Evolutionary conservation across 2,329 filamentous ascomycete species (phyloP).

Genomic region (Hymenotorrendiella dingleyae): DNA sequence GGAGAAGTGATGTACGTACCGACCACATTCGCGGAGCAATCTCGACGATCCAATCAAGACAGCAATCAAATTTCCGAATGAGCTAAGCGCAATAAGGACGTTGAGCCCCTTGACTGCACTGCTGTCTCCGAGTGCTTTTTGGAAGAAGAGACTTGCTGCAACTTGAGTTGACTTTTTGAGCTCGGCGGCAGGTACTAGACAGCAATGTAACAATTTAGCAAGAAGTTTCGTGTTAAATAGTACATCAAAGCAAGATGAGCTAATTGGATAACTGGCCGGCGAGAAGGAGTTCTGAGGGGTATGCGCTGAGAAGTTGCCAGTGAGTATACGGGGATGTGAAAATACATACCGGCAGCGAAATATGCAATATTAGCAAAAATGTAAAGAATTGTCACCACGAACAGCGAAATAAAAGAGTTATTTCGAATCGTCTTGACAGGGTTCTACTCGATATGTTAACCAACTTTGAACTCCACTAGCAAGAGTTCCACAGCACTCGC

Average conservation of each 20-base stretch:
- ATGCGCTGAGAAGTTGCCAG: too few relatives aligned
- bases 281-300: too few relatives aligned
- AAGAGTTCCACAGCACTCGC: slow-evolving; percentile 21
- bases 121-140: slow-evolving; percentile 47
- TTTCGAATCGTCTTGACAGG: slow-evolving; percentile 49
- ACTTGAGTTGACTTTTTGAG: slow-evolving; percentile 47
- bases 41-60: slow-evolving; percentile 50
- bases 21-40: slow-evolving; percentile 51
- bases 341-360: slow-evolving; percentile 44
- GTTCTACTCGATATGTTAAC: slow-evolving; percentile 34
- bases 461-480: not conserved
- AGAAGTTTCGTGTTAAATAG: too few relatives aligned
- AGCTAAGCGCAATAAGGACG: slow-evolving; percentile 49
- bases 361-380: slow-evolving; percentile 56
- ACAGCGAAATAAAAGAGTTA: slow-evolving; percentile 44
- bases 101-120: slow-evolving; percentile 48
- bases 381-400: slow-evolving; percentile 48
- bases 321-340: too few relatives aligned
- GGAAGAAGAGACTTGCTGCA: slow-evolving; percentile 36
- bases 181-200: slow-evolving; percentile 43
- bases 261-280: too few relatives aligned
- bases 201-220: not conserved
- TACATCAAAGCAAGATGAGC: too few relatives aligned
- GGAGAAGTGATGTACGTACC: slow-evolving; percentile 10
- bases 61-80: slow-evolving; percentile 54